Evolutionary conservation across 768 basidiomycete genomes (phyloP).

Genomic region (Rhodotorula taiwanensis): DNA sequence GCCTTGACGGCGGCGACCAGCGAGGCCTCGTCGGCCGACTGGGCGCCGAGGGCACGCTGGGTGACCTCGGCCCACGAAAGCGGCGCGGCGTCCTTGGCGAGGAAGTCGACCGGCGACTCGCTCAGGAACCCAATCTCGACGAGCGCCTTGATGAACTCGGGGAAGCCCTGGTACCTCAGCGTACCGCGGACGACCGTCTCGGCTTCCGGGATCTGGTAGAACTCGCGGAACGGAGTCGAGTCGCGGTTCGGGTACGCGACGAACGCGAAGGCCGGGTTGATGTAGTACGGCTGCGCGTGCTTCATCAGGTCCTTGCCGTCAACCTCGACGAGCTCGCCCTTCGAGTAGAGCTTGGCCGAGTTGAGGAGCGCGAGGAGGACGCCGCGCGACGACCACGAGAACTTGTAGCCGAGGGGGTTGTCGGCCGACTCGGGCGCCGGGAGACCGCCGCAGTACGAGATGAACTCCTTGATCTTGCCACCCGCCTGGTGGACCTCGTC

Average conservation of each 20-base stretch:
- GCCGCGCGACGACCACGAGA: constrained; percentile 96
- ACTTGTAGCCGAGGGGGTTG: constrained; percentile 98
- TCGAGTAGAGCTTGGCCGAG: constrained; percentile 65
- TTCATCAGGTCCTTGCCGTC: constrained; percentile 79
- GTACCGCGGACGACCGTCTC: constrained; percentile 89
- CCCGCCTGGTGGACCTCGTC: constrained; percentile 88
- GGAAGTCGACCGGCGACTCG: constrained; percentile 66
- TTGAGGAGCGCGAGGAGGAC: constrained; percentile 92
- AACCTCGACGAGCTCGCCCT: constrained; percentile 59
- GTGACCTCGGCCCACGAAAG: constrained; percentile 79
- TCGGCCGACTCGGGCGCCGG: constrained; percentile 82
- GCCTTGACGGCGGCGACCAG: constrained; percentile 65
- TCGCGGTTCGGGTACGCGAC: constrained; percentile 96
- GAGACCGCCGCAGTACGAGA: constrained; percentile 92
- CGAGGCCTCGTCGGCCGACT: constrained; percentile 64
- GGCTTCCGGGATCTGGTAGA: constrained; percentile 86
- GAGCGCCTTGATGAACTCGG: constrained; percentile 79
- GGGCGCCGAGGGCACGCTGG: constrained; percentile 64
- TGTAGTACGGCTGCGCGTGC: constrained; percentile 85
- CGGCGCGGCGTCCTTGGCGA: constrained; percentile 53
- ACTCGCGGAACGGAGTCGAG: constrained; percentile 81
- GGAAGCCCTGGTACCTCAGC: constrained; percentile 92
- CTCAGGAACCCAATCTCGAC: constrained; percentile 84
- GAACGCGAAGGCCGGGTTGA: constrained; percentile 86
- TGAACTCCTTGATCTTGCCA: constrained; percentile 89